Evolutionary conservation across 2,329 filamentous ascomycete genomes (phyloP), one percentile per base, ranked within the genome.

Genomic region (Helotiales sp.): DNA sequence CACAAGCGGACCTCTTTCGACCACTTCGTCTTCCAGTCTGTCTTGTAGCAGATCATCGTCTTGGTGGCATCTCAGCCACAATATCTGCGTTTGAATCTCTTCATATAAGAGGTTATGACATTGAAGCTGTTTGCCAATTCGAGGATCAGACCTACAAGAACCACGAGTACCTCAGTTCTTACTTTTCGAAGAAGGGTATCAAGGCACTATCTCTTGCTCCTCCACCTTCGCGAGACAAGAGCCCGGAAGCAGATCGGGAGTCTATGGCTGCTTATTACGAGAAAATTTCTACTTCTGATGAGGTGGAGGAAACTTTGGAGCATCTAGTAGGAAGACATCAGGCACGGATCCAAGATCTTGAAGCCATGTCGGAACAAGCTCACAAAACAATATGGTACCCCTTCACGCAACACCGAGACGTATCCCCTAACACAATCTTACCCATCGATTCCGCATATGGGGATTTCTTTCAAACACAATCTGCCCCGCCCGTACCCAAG

Each of bases 31-130:
- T 89, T 1, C 90, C 91, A 0, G 82, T 88, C 1, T 74, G 95
- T 13, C 81, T 96, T 0, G 80, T 96, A 0, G 90, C 88, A 6
- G 91, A 96, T 70, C 80, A 85, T 27, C 83, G 84, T 22, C 80
- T 95, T 0, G 91, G 91, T 0, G 91, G 91, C 0, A 95, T 96
- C 55, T 90, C 88, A 0, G 82, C 88, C 5, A 91, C 91, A 0
- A 89, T 96, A 42, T 87, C 89, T 0, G 89, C 91, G 0, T 93
- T 85, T 63, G 91, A 96, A 72, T 91, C 89, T 1, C 77, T 96
- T 1, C 79, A 82, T 48, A 75, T 93, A n/a, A 81, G 91, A 17
- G 91, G 91, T 1, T 93, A 93, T 65, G 88, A 93, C 62, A 78
- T 96, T 8, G 83, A 87, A 58, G 80, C 82, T 0, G 79, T 95